phyloP scores from a whole-genome alignment of 208 protist genomes.

The Wallacemonas sp. region DNA sequence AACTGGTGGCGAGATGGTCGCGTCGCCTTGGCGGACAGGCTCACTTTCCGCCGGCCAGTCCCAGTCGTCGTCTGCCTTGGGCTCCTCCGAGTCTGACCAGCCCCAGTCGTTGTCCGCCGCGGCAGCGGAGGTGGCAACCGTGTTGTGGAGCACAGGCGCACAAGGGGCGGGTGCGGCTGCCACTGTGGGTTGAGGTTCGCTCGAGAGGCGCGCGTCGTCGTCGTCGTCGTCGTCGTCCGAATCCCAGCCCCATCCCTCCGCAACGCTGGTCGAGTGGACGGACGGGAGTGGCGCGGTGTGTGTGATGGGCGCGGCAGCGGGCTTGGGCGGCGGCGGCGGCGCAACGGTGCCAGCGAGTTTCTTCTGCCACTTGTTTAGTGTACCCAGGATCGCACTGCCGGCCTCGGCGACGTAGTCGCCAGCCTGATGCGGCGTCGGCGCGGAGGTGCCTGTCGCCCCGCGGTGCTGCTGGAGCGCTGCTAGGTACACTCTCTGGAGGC shows the following conservation, averaged over 20 bases:
- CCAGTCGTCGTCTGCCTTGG: slow-evolving; percentile 7
- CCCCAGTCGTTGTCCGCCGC: background rate
- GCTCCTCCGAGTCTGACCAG: slow-evolving; percentile 5
- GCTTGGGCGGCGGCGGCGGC: background rate
- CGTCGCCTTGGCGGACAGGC: background rate
- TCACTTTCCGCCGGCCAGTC: slow-evolving; percentile 6
- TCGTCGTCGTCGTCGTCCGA: no score
- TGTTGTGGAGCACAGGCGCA: background rate
- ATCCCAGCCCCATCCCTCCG: no score
- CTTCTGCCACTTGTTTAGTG: slow-evolving; percentile 11
- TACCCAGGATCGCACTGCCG: slow-evolving; percentile 4
- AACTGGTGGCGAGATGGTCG: background rate
- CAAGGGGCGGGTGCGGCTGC: background rate
- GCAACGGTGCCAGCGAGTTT: slow-evolving; percentile 2
- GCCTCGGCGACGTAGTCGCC: slow-evolving; percentile 11
- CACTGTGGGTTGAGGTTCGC: no score
- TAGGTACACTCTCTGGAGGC: slow-evolving; percentile 2
- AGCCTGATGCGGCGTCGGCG: background rate
- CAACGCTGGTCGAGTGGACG: background rate
- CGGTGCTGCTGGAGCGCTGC: no score
- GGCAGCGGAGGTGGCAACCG: background rate
- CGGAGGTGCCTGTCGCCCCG: no score
- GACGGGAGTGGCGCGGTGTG: background rate
- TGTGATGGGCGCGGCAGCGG: background rate
- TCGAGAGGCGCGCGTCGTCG: no score